Base-by-base conservation (phyloP, 371 early-diverging fungal genomes). In the Syncephalis plumigaleata region DNA sequence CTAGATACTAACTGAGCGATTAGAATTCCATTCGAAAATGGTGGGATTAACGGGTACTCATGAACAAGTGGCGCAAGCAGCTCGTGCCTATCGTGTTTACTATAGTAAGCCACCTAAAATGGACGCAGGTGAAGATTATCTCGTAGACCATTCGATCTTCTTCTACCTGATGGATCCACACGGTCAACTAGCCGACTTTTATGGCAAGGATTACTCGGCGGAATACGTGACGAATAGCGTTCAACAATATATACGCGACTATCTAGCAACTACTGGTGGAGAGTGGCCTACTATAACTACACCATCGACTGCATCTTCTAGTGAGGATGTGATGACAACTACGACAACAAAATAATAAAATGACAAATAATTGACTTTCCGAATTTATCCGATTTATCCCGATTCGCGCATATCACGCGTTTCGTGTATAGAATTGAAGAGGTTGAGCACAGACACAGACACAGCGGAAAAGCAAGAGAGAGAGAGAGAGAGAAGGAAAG, bases 121-220 rank as follows among this genome's bases (percentile, higher is more conserved):
- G 39, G 72, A 77, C 18, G 81, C 79, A 31, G 87, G 81, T 15
- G 81, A 86, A 46, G 95, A 97, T 55, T 97, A 97, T 52, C 59
- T 97, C 27, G 96, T 97, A 7, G 98, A 97, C 53, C 98, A 97
- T 61, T 90, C 92, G 39, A 95, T 95, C 59, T 97, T 93, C 68
- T 88, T 93, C 53, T 97, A 93, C 56, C 66, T 97, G 22, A 86
- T 97, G 80, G 87, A 84, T 50, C 94, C 90, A 9, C 72, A 87
- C 37, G 95, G 95, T 46, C 63, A 77, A 53, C 95, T 91, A 60
- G 71, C 90, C 16, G 86, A 89, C 27, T 84, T 84, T 42, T 95
- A 84, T 57, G 91, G 90, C 15, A 81, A 79, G 55, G 83, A 84
- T 51, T 67, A 70, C 25, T 66, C 74, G 3, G 73, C 79, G 0